Evolutionary conservation across 2,329 filamentous ascomycete species (phyloP).

Genomic region (Coccinonectria pachysandricola): DNA sequence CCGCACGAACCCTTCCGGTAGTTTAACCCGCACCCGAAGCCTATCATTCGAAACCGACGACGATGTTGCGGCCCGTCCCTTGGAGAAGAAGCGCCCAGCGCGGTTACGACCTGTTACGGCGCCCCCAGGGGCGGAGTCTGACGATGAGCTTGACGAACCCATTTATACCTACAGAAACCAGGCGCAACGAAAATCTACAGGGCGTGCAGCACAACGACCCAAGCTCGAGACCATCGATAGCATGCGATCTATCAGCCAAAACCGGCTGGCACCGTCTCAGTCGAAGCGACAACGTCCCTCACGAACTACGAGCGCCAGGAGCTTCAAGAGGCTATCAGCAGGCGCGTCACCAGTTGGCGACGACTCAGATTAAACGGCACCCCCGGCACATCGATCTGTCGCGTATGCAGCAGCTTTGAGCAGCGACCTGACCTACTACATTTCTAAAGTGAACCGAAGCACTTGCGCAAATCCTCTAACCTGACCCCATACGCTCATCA

Average conservation of each 20-base stretch:
- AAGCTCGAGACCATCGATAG: slow-evolving; percentile 38
- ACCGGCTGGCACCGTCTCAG: slow-evolving; percentile 19
- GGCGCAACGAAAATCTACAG: slow-evolving; percentile 16
- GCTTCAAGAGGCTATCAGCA: slow-evolving; percentile 21
- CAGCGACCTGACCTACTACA: no score
- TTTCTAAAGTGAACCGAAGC: no score
- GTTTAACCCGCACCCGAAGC: slow-evolving; percentile 26
- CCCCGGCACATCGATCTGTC: no score
- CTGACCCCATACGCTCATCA: no score
- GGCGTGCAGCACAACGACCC: slow-evolving; percentile 30
- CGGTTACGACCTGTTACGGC: slow-evolving; percentile 19
- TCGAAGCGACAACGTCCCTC: slow-evolving; percentile 20
- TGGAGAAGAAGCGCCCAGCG: slow-evolving; percentile 18
- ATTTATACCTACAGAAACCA: slow-evolving; percentile 15
- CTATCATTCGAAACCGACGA: slow-evolving; percentile 28
- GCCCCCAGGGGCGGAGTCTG: slow-evolving; percentile 21
- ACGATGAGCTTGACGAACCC: slow-evolving; percentile 19
- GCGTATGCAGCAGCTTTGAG: no score
- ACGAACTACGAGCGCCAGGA: no score
- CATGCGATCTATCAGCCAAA: slow-evolving; percentile 24
- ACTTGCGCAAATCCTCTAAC: no score
- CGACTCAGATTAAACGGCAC: slow-evolving; percentile 26
- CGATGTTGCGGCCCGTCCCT: slow-evolving; percentile 21
- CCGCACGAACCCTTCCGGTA: slow-evolving; percentile 22
- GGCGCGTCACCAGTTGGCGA: slow-evolving; percentile 29